Conservation (phyloP, 148 eudicot species). For the Diospyros lotus region DNA sequence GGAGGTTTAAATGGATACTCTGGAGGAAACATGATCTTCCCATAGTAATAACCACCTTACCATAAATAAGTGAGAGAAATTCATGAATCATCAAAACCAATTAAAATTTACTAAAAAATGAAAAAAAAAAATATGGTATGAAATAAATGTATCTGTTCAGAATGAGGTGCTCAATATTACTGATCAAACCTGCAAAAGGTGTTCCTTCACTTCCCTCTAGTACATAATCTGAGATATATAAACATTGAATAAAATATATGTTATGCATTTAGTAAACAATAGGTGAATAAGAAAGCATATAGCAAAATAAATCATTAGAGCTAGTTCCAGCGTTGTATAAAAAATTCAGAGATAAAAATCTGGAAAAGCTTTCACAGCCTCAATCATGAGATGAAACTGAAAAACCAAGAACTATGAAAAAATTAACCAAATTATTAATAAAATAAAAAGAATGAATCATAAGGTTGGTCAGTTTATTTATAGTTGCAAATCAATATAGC, state of each 20-base stretch:
- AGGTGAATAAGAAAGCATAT: background rate
- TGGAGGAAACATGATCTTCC: conserved; percentile 80
- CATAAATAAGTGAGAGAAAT: background rate
- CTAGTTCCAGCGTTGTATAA: no score
- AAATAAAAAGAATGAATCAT: no score
- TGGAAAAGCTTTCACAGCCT: no score
- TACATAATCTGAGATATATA: conserved; percentile 54
- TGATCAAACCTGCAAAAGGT: conserved; percentile 71
- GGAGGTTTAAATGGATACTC: conserved; percentile 95
- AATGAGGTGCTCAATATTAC: background rate
- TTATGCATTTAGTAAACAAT: background rate
- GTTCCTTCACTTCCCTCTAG: conserved; percentile 90
- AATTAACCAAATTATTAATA: no score
- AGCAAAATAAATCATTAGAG: background rate
- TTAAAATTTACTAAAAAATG: background rate
- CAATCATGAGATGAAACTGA: no score
- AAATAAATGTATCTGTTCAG: background rate
- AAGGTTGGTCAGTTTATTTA: no score
- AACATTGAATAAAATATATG: background rate
- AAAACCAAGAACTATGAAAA: no score
- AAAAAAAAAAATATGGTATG: background rate
- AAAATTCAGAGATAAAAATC: no score
- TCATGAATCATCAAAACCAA: conserved; percentile 5
- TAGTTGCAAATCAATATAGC: background rate
- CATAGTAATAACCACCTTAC: conserved; percentile 82